Percentiles rank a stretch among this genome's conserved stretches.
These are phyloP conservation scores for Mesotaenium endlicherianum DNA, from an alignment of 139 green algal species.

Conservation along the genomic window DNA sequence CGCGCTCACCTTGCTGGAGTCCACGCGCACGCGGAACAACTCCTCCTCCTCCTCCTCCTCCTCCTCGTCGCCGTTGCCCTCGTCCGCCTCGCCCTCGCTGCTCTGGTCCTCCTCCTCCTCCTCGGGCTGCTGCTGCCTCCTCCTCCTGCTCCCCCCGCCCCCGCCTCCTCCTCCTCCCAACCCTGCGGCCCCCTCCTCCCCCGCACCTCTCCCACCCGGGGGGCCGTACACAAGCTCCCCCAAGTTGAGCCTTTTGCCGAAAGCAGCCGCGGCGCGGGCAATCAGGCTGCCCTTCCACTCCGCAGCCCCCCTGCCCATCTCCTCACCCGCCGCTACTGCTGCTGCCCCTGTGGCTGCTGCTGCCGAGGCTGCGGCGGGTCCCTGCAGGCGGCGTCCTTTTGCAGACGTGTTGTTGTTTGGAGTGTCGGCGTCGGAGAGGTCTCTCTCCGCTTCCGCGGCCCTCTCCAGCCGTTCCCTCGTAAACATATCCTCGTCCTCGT, in stretches of 20 bases:
- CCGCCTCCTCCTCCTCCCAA: neutral
- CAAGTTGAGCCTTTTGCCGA: conserved; percentile 57
- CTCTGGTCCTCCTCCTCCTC: conserved; percentile 33
- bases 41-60: conserved; percentile 3
- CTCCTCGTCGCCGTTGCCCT: conserved; percentile 54
- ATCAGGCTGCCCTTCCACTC: conserved; percentile 67
- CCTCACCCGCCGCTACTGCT: too few relatives aligned
- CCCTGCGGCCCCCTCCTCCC: neutral
- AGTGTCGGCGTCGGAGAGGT: too few relatives aligned
- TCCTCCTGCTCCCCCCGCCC: neutral
- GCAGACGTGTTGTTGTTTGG: too few relatives aligned
- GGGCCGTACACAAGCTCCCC: conserved; percentile 62
- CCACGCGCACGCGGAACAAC: too few relatives aligned
- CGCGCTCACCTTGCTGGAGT: too few relatives aligned
- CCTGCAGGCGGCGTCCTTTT: too few relatives aligned
- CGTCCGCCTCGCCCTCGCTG: conserved; percentile 32
- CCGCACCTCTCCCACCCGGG: conserved; percentile 55
- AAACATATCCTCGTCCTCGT: conserved; percentile 12
- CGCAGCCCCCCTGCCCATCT: neutral
- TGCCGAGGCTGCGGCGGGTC: too few relatives aligned
- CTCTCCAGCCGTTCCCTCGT: too few relatives aligned
- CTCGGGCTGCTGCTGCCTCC: neutral
- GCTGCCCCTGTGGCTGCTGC: too few relatives aligned
- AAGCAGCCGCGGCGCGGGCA: conserved; percentile 51
- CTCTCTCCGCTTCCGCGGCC: too few relatives aligned